Evolutionary conservation across 192 early-diverging fungal genomes (phyloP).

Genomic region (Coemansia sp.): DNA sequence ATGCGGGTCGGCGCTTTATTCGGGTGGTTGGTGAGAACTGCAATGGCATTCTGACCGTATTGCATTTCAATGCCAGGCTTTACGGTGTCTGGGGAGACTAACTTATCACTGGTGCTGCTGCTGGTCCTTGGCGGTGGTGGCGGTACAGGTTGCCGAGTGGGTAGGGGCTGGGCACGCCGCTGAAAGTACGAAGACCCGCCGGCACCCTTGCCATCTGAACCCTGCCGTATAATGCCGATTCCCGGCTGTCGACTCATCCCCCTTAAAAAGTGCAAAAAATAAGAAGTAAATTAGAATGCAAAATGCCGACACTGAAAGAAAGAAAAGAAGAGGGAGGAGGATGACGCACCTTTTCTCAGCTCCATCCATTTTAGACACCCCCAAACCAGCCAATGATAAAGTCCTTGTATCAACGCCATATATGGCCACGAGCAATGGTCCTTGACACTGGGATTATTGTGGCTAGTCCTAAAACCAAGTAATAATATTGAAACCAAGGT

Average conservation of each 20-base stretch:
- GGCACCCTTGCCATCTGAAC: slow-evolving; percentile 26
- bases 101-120: slow-evolving; percentile 3
- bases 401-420: neutral
- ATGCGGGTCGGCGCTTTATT: slow-evolving; percentile 54
- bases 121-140: neutral
- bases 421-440: neutral
- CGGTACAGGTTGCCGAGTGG: neutral
- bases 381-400: neutral
- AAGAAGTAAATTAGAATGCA: neutral
- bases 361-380: no score
- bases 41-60: slow-evolving; percentile 55
- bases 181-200: slow-evolving; percentile 56
- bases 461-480: neutral
- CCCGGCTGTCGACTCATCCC: slow-evolving; percentile 56
- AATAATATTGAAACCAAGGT: neutral
- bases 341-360: neutral
- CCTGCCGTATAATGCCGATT: slow-evolving; percentile 47
- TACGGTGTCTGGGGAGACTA: neutral
- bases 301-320: neutral
- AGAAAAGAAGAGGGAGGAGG: neutral
- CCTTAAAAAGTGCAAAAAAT: neutral
- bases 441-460: neutral
- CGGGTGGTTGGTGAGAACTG: slow-evolving; percentile 56
- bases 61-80: slow-evolving; percentile 7
- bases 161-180: slow-evolving; percentile 46